Evolutionary conservation across 1,139 yeast species (phyloP), one percentile per base, ranked within the genome.

Genomic region (Blastobotrys malaysiensis): DNA sequence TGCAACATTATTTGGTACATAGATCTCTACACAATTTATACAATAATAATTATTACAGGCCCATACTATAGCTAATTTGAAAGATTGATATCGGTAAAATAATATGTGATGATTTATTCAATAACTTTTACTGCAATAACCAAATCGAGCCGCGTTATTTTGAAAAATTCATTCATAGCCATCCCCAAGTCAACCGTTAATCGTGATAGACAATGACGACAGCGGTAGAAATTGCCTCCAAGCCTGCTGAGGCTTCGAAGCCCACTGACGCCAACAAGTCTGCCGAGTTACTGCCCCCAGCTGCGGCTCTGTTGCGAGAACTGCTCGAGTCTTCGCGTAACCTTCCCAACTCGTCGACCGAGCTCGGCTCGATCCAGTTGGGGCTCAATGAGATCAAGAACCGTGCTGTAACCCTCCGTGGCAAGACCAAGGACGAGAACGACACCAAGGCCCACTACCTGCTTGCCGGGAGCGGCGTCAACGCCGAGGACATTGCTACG

Each of bases 371-470:
- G 1, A 81, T 88, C 51, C 88, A 84, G 65, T 76, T 86, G 57
- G 88, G 95, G 13, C 77, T 90, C 57, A 80, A 78, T 59, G 97
- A 90, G 72, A 81, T 91, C 62, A 84, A 84, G 62, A 79, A 84
- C 61, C 82, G 87, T 59, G 85, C 95, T 0, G 77, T 76, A 55
- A 79, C 78, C 55, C 73, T 87, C 62, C 78, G 91, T 56, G 78
- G 77, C 57, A 71, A 69, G 36, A 60, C 63, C 16, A 72, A 76
- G 45, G 76, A 67, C 11, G 69, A 73, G 18, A 80, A 82, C 58
- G 86, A 80, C 66, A 88, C 96, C 1, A 88, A 86, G 63, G 98
- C 97, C 0, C 97, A 90, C 65, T 91, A 91, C 67, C 73, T 91
- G 49, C 76, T 93, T 54, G 97, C 97, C 1, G 88, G 95, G 0